These are phyloP conservation scores for Amanita exitialis DNA, from an alignment of 768 basidiomycete genomes.

Conservation along the genomic window DNA sequence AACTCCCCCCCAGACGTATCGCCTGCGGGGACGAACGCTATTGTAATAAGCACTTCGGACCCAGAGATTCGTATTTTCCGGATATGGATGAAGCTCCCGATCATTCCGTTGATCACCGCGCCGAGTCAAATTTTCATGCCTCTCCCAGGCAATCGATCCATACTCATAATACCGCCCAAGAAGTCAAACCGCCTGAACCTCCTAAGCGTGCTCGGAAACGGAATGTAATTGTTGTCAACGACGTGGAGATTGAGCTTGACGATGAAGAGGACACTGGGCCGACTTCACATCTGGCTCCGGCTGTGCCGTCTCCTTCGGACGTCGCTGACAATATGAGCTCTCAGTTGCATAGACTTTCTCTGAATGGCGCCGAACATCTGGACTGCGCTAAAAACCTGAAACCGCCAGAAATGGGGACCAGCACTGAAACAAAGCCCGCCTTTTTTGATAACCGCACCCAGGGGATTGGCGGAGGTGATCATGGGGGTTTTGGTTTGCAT, in stretches of 20 bases:
- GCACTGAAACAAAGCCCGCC: neutral
- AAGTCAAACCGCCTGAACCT: slow-evolving; percentile 1
- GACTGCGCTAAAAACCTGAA: neutral
- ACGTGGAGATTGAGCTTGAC: slow-evolving; percentile 28
- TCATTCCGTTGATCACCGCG: neutral
- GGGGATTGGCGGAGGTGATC: too few relatives aligned
- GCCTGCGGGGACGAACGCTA: neutral
- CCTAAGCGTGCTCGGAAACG: slow-evolving; percentile 13
- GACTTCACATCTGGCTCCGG: neutral
- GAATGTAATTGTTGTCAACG: slow-evolving; percentile 29
- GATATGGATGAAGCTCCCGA: neutral
- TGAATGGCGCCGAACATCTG: neutral
- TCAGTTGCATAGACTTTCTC: neutral
- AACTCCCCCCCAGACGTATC: slow-evolving; percentile 13
- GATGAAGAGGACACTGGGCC: slow-evolving; percentile 2
- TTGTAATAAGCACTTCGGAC: slow-evolving; percentile 4
- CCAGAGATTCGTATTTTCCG: slow-evolving; percentile 5
- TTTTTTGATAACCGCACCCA: neutral
- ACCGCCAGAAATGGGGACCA: slow-evolving; percentile 1
- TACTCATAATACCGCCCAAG: neutral
- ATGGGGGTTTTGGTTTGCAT: slow-evolving; percentile 1
- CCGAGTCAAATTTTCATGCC: neutral
- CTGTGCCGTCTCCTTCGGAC: neutral
- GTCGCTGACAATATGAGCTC: neutral
- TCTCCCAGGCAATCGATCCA: neutral